Percentiles rank a stretch among this genome's conserved stretches.
These are phyloP conservation scores for Myriosclerotinia curreyana DNA, from an alignment of 2,329 filamentous ascomycete species.

Conservation along the genomic window DNA sequence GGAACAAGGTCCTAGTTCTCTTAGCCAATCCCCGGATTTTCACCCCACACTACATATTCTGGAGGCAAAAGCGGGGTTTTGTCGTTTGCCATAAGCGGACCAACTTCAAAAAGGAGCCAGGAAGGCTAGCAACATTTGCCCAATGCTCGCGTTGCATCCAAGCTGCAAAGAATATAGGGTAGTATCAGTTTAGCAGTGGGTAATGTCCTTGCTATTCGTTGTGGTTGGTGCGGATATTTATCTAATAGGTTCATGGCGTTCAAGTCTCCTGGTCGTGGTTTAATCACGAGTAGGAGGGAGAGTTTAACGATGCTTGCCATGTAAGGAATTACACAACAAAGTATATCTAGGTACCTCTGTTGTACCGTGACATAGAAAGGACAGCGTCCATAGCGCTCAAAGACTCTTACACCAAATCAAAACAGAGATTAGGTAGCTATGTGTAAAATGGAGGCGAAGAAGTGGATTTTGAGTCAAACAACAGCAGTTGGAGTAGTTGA, in stretches of 20 bases:
- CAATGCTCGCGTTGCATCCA: background rate
- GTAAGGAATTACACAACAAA: background rate
- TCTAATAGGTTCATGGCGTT: background rate
- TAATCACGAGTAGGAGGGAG: background rate
- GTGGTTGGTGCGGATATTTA: background rate
- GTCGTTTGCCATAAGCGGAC: background rate
- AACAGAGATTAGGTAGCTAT: background rate
- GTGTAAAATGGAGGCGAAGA: background rate
- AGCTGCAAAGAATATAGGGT: background rate
- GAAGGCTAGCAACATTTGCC: background rate
- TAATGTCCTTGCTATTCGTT: background rate
- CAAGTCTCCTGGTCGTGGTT: background rate
- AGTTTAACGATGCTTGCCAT: background rate
- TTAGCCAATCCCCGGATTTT: background rate
- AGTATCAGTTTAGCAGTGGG: background rate
- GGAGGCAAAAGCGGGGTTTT: background rate
- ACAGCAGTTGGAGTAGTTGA: background rate
- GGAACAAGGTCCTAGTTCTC: background rate
- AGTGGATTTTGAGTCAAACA: background rate
- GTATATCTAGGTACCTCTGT: background rate
- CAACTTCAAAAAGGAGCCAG: background rate
- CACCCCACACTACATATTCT: background rate
- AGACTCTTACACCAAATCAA: background rate
- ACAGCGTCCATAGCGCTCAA: background rate
- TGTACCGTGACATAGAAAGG: background rate